These are phyloP conservation scores for Aspergillus baeticus DNA, from an alignment of 495 filamentous ascomycete genomes.

Conservation along the genomic window DNA sequence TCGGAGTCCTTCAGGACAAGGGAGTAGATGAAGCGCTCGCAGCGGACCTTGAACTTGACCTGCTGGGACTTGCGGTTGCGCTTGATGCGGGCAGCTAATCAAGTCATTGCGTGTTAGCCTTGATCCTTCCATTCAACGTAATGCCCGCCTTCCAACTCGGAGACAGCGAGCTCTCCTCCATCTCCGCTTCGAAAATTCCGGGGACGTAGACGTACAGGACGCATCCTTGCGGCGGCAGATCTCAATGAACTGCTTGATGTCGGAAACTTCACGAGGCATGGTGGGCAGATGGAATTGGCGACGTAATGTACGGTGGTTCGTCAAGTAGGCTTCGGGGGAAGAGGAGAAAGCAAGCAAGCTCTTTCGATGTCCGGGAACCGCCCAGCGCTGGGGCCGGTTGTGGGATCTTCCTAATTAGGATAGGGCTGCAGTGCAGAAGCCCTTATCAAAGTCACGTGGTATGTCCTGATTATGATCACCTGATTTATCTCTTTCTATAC, in stretches of 20 bases:
- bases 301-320: constrained; percentile 10
- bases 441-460: constrained; percentile 2
- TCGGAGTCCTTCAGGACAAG: constrained; percentile 95
- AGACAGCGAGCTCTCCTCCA: constrained; percentile 1
- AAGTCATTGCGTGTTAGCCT: constrained; percentile 15
- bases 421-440: constrained; percentile 14
- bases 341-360: constrained; percentile 5
- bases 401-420: constrained; percentile 15
- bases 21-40: constrained; percentile 91
- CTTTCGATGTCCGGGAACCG: constrained; percentile 16
- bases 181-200: neutral
- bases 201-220: constrained; percentile 66
- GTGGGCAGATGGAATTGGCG: constrained; percentile 34
- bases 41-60: constrained; percentile 99
- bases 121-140: neutral
- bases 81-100: constrained; percentile 91
- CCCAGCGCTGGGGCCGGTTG: constrained; percentile 10
- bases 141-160: too few species aligned
- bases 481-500: constrained; percentile 29
- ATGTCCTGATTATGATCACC: neutral
- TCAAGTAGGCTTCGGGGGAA: constrained; percentile 13
- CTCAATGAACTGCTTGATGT: constrained; percentile 99
- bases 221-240: constrained; percentile 99
- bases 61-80: constrained; percentile 81
- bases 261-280: constrained; percentile 97